Evolutionary conservation across 192 early-diverging fungal species (phyloP).

Genomic region (Linderina pennispora): DNA sequence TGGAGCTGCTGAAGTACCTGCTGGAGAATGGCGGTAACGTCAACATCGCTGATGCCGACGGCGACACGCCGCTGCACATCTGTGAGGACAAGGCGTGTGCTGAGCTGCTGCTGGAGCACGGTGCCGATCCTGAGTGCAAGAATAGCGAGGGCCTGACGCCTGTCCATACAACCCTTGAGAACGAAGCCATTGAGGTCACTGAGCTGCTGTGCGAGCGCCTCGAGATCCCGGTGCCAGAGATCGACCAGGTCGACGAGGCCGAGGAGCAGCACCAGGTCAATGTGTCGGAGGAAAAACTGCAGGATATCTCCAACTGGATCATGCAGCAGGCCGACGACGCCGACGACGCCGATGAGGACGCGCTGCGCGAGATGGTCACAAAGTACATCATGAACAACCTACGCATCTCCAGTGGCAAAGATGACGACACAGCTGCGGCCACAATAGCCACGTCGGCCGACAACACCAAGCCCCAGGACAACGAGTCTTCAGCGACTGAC

Average conservation of each 20-base stretch:
- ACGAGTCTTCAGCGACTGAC: constrained; percentile 10
- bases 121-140: constrained; percentile 55
- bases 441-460: constrained; percentile 31
- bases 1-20: constrained; percentile 60
- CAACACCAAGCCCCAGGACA: constrained; percentile 24
- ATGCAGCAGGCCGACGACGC: constrained; percentile 52
- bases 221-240: constrained; percentile 47
- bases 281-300: constrained; percentile 32
- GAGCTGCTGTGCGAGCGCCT: constrained; percentile 50
- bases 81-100: constrained; percentile 67
- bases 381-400: constrained; percentile 38
- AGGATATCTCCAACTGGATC: constrained; percentile 53
- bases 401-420: constrained; percentile 15
- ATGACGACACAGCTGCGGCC: constrained; percentile 31
- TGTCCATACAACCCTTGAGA: constrained; percentile 51
- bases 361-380: constrained; percentile 53
- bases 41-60: constrained; percentile 68
- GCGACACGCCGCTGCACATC: constrained; percentile 77
- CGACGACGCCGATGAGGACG: constrained; percentile 51
- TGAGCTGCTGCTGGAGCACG: constrained; percentile 56
- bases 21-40: constrained; percentile 57
- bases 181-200: constrained; percentile 64
- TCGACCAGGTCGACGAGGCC: constrained; percentile 23
- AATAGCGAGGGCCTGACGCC: constrained; percentile 60
- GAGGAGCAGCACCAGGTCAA: constrained; percentile 23